Evolutionary conservation across 2,329 filamentous ascomycete genomes (phyloP).

Genomic region (Calonectria pseudoreteaudii): DNA sequence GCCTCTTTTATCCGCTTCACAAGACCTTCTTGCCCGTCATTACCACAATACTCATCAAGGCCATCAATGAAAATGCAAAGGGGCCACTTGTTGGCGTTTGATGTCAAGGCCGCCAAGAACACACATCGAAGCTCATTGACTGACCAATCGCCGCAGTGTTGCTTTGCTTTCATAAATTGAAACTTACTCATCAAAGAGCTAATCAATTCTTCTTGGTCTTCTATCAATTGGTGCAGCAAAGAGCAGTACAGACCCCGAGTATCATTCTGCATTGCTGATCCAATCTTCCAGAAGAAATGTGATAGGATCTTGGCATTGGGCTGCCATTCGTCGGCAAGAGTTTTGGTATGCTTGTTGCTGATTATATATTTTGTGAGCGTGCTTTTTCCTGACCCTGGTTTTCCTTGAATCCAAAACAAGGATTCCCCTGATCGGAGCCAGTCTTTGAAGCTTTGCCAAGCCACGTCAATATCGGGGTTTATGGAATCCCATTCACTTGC

Average conservation of each 20-base stretch:
- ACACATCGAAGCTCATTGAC: neutral
- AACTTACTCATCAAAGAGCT: neutral
- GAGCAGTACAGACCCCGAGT: neutral
- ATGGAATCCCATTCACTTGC: no score
- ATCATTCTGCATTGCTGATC: neutral
- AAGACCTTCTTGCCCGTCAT: neutral
- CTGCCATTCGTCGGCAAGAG: neutral
- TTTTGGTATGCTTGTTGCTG: neutral
- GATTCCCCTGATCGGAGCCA: conserved; percentile 10
- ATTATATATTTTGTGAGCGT: conserved; percentile 23
- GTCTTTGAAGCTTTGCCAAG: neutral
- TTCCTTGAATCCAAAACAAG: conserved; percentile 19
- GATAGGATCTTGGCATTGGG: neutral
- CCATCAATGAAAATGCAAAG: conserved; percentile 19
- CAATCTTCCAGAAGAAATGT: neutral
- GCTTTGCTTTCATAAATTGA: neutral
- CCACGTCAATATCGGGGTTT: neutral
- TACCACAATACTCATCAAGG: conserved; percentile 10
- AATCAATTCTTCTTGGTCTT: conserved; percentile 28
- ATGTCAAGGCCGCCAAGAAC: neutral
- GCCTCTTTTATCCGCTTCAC: neutral
- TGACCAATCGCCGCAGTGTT: neutral
- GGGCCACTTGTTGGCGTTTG: neutral
- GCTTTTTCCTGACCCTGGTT: conserved; percentile 32
- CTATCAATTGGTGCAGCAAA: neutral